A percentile compares a stretch with the other conserved stretches of the same genome.
These are phyloP conservation scores for Sclerotinia borealis DNA, from an alignment of 2,329 filamentous ascomycete genomes.

Conservation along the genomic window DNA sequence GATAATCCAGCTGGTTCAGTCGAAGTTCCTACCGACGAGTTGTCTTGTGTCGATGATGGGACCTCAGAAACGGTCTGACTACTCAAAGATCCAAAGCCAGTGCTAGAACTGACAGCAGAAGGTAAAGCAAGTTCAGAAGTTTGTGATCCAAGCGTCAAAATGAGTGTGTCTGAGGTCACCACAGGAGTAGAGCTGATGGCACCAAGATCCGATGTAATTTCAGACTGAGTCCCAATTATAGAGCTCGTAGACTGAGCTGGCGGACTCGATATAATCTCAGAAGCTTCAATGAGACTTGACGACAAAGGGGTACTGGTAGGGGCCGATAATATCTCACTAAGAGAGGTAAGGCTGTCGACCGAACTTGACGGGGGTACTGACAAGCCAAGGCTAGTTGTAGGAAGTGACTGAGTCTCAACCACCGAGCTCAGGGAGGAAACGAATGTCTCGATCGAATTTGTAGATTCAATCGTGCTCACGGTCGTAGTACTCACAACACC, in stretches of 20 bases:
- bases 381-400: background rate
- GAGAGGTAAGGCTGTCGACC: background rate
- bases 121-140: background rate
- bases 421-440: too few species aligned
- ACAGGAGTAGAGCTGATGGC: background rate
- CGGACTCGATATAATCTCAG: background rate
- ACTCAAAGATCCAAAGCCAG: background rate
- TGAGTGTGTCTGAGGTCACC: background rate
- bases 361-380: background rate
- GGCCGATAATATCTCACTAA: too few species aligned
- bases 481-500: background rate
- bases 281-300: background rate
- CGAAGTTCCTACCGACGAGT: background rate
- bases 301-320: too few species aligned
- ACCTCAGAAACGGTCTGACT: background rate
- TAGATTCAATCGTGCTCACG: background rate
- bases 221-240: background rate
- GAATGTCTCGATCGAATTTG: background rate
- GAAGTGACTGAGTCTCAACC: background rate
- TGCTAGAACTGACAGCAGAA: background rate
- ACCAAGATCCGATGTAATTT: background rate
- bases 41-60: background rate
- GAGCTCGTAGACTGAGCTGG: background rate
- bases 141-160: background rate
- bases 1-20: background rate